These are phyloP conservation scores for Torrubiella hemipterigena DNA, from an alignment of 2,329 filamentous ascomycete species.

Conservation along the genomic window DNA sequence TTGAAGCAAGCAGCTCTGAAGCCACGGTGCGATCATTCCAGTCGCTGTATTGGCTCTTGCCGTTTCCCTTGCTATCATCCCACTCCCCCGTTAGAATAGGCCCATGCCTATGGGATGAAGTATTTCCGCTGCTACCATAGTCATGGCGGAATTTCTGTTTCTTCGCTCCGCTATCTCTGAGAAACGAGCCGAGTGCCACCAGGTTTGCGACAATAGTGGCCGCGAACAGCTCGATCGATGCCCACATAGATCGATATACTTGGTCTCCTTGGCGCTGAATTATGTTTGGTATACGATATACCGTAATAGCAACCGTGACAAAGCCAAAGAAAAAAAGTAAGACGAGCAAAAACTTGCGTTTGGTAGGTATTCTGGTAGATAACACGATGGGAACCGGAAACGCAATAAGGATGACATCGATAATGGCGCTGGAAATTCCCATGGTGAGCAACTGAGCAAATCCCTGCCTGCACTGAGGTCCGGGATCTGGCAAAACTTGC, in stretches of 20 bases:
- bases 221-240: constrained; percentile 77
- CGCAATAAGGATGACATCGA: constrained; percentile 69
- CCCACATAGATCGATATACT: constrained; percentile 73
- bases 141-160: constrained; percentile 65
- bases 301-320: constrained; percentile 62
- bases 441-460: constrained; percentile 77
- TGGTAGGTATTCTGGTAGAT: constrained; percentile 59
- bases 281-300: constrained; percentile 64
- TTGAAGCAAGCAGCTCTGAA: constrained; percentile 1
- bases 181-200: constrained; percentile 77
- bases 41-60: no score
- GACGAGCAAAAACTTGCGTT: constrained; percentile 65
- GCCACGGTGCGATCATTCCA: no score
- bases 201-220: constrained; percentile 76
- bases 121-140: constrained; percentile 18
- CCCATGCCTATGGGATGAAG: constrained; percentile 11
- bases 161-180: constrained; percentile 77
- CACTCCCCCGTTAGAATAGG: no score
- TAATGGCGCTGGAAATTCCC: constrained; percentile 70
- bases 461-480: constrained; percentile 68
- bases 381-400: constrained; percentile 83
- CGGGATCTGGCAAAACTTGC: constrained; percentile 71
- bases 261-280: constrained; percentile 58
- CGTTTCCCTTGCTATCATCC: constrained; percentile 11
- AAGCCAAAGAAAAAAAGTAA: constrained; percentile 70